These are phyloP conservation scores for Cladosporium sp. DNA, from an alignment of 2,329 filamentous ascomycete species.

Conservation along the genomic window DNA sequence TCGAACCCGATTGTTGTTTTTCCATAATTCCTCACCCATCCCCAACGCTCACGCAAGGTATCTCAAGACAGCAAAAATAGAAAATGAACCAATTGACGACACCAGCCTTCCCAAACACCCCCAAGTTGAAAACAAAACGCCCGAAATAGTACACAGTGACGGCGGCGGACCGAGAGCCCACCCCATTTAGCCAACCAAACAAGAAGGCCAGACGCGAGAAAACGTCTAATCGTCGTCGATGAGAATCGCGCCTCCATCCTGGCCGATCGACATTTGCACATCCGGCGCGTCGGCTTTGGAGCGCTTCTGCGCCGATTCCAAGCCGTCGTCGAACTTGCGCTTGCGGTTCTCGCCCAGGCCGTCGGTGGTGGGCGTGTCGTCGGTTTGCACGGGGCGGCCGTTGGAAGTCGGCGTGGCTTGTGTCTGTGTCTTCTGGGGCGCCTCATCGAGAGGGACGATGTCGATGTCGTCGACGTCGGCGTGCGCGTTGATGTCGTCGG, in stretches of 20 bases:
- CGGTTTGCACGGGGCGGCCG: conserved; percentile 10
- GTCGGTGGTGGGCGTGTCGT: conserved; percentile 22
- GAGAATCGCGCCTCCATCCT: conserved; percentile 29
- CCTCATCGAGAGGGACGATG: neutral
- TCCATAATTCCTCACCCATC: too few species aligned
- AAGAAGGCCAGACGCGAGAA: neutral
- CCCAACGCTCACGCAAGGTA: neutral
- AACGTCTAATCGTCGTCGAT: conserved; percentile 22
- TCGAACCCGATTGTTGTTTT: too few species aligned
- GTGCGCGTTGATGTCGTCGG: neutral
- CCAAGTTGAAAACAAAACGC: neutral
- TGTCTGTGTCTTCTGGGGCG: neutral
- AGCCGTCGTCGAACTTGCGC: conserved; percentile 25
- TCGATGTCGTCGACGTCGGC: conserved; percentile 13
- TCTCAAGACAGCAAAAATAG: neutral
- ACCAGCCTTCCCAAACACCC: neutral
- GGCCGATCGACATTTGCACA: conserved; percentile 21
- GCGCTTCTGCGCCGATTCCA: conserved; percentile 23
- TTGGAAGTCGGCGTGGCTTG: neutral
- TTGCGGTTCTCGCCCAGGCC: conserved; percentile 25
- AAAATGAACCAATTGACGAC: neutral
- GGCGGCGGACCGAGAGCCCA: too few species aligned
- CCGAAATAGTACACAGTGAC: neutral
- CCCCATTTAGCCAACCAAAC: neutral
- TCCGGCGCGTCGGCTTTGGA: conserved; percentile 17